Percentiles rank a stretch among this genome's conserved stretches.
phyloP scores from a whole-genome alignment of 179 eudicot genomes.

The Drosera spatulata region DNA sequence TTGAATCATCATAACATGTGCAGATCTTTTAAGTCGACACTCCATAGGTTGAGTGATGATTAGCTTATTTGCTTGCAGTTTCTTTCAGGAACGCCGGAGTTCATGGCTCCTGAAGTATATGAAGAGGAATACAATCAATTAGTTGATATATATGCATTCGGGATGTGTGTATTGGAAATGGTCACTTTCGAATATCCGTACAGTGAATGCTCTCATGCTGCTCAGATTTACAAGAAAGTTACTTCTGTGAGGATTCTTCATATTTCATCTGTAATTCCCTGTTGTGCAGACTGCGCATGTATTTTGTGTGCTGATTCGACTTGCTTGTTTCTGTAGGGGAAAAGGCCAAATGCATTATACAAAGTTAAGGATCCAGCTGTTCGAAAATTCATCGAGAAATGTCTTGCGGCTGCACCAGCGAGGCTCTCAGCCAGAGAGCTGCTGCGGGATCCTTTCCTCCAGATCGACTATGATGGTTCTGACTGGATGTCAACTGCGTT shows the following conservation, averaged over 20 bases:
- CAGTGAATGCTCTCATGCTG: constrained; percentile 78
- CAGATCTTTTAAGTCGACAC: too few relatives aligned
- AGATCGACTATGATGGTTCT: constrained; percentile 24
- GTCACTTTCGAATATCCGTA: constrained; percentile 95
- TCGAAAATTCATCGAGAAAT: constrained; percentile 63
- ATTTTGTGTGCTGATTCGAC: too few relatives aligned
- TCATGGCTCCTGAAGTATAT: constrained; percentile 96
- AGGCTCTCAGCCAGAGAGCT: constrained; percentile 71
- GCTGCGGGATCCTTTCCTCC: constrained; percentile 56
- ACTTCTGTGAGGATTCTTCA: constrained; percentile 49
- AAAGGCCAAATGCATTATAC: constrained; percentile 69
- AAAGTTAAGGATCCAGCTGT: constrained; percentile 70
- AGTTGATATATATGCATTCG: constrained; percentile 91
- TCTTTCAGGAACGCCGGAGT: constrained; percentile 80
- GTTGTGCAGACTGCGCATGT: background rate
- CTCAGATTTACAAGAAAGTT: constrained; percentile 94
- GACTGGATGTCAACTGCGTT: too few relatives aligned
- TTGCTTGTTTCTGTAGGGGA: constrained; percentile 30
- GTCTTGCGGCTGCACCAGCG: constrained; percentile 58
- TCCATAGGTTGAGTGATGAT: too few relatives aligned
- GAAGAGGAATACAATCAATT: constrained; percentile 93
- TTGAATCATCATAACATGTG: too few relatives aligned
- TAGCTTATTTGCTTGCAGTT: too few relatives aligned
- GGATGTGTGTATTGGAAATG: constrained; percentile 88
- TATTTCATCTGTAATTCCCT: too few relatives aligned